Base-by-base conservation (phyloP, 2,329 filamentous ascomycete species). In the Pseudodiploospora longispora region DNA sequence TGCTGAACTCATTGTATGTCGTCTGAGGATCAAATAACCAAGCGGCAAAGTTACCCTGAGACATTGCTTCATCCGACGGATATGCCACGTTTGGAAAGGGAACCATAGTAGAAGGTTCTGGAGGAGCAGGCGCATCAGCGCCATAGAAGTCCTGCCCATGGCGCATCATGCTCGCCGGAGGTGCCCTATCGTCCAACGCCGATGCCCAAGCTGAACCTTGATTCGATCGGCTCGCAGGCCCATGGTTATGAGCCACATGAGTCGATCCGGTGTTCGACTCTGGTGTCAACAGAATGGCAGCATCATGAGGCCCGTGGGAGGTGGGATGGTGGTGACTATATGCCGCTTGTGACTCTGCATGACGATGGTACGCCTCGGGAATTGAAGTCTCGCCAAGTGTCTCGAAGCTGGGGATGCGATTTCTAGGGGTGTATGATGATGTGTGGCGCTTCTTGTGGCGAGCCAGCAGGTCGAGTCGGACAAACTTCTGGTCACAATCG, bases 401-500 rank as follows among this genome's bases (percentile, higher is more conserved):
- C 47, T 61, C 66, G 52, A 74, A 74, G 59, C 70, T 73, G 29
- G 68, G 69, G n/a, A 68, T 58, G 27, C 72, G 69, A 43, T 75
- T 75, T 29, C 72, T 61, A 5, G 73, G 72, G 3, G 68, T 65
- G 46, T 75, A 75, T 0, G 69, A 68, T 10, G 76, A 69, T 3
- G 74, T 80, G 56, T 85, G 81, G 29, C 81, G 75, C 59, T 81
- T 82, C 55, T 76, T 74, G 61, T 85, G 81, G 33, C 81, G 78
- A 40, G 83, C 72, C 52, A 87, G 79, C 35, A 91, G 73, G 60
- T 91, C 87, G 55, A 84, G 81, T 40, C 87, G 80, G 34, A 91
- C 86, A 59, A 91, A 93, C 49, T 80, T 77, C 48, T 87, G 82
- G 46, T 80, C 76, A 64, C 87, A 93, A 47, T 81, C 83, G 6